Base-by-base conservation (phyloP, 345 rosid species). In the Erodium maritimum region DNA sequence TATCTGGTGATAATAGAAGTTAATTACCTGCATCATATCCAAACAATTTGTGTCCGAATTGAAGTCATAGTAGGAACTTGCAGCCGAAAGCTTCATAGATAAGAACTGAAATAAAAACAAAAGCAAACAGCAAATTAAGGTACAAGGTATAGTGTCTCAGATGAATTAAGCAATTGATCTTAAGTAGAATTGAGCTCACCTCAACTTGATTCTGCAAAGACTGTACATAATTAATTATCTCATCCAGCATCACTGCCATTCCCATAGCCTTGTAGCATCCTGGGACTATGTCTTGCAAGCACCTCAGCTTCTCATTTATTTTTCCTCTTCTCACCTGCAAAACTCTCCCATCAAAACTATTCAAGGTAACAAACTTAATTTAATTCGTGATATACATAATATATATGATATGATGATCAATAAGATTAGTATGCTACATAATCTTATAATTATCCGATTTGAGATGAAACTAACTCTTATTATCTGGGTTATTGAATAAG, bases 11-110 rank as follows among this genome's bases (percentile, higher is more conserved):
- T n/a, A n/a, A n/a, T n/a, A n/a, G n/a, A n/a, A n/a, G n/a, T n/a
- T n/a, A 1, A 56, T 3, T 64, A 75, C 79, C 80, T 80, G 86
- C 76, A 81, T 60, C 75, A 67, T 69, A 59, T 84, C 95, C 6
- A 84, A 57, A 51, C 59, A 82, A 64, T 88, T 86, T n/a, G 84
- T 59, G 69, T 85, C 96, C 45, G 90, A 74, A 59, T 81, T 88
- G 75, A 88, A 81, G 72, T 88, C 90, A 65, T 85, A 81, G 52
- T 64, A 82, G 25, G 78, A 68, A 76, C 91, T 85, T 63, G 96
- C 96, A 65, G 83, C 83, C 1, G 84, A 79, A 14, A 88, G 87
- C 71, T 88, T 88, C 96, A 88, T 82, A 0, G 96, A 91, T 18
- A 91, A 77, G 72, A 88, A 91, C 96, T 91, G 89, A 54, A 59